Evolutionary conservation across 306 rosid species (phyloP).

Genomic region (Vigna radiata): DNA sequence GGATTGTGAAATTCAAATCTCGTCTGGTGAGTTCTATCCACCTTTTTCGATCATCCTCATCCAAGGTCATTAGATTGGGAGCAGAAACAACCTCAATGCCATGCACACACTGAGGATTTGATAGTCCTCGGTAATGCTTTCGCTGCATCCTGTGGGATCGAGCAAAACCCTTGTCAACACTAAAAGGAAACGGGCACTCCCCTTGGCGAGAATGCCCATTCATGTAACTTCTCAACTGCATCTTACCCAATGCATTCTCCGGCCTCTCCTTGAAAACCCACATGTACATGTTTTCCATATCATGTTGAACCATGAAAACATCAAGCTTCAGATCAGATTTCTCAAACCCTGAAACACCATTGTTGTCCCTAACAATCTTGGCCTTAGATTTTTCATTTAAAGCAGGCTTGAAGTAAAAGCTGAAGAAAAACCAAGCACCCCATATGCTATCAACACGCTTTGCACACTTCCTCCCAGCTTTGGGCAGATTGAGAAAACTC

Average conservation of each 20-base stretch:
- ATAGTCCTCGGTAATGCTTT: constrained; percentile 91
- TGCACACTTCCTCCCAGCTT: constrained; percentile 77
- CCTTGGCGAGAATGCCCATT: constrained; percentile 99
- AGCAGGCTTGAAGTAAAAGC: constrained; percentile 85
- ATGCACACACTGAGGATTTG: constrained; percentile 94
- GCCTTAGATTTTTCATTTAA: constrained; percentile 81
- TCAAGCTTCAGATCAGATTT: constrained; percentile 91
- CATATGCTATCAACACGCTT: constrained; percentile 88
- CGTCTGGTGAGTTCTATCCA: constrained; percentile 92
- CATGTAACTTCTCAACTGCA: constrained; percentile 99
- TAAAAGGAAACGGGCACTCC: constrained; percentile 86
- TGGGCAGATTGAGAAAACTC: constrained; percentile 66
- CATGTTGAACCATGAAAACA: constrained; percentile 95
- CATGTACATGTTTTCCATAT: constrained; percentile 99
- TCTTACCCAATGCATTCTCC: constrained; percentile 92
- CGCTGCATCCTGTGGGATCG: constrained; percentile 97
- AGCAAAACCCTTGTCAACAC: constrained; percentile 83
- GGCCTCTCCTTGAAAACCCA: constrained; percentile 99
- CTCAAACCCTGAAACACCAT: constrained; percentile 76
- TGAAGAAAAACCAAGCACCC: constrained; percentile 99
- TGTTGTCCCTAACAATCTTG: constrained; percentile 70
- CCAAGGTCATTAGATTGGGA: constrained; percentile 70
- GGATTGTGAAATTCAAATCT: constrained; percentile 78
- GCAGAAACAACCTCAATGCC: constrained; percentile 77
- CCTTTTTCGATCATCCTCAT: constrained; percentile 77